phyloP scores from a whole-genome alignment of 495 filamentous ascomycete genomes.

The Aspergillus baeticus region DNA sequence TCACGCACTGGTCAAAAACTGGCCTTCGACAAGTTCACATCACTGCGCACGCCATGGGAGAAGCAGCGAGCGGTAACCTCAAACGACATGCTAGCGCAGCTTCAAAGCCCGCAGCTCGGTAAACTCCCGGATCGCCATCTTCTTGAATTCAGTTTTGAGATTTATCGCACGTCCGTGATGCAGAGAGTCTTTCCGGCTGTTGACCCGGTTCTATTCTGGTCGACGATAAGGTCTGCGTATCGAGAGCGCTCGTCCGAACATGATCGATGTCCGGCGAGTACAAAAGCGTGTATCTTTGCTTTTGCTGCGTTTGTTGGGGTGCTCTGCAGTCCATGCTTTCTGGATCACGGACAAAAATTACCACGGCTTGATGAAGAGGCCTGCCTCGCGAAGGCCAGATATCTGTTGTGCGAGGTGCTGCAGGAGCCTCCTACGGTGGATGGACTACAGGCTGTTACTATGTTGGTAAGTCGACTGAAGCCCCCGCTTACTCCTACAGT shows the following conservation, averaged over 20 bases:
- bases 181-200: slow-evolving; percentile 44
- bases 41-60: slow-evolving; percentile 33
- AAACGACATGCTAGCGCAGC: slow-evolving; percentile 23
- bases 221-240: slow-evolving; percentile 45
- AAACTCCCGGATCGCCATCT: slow-evolving; percentile 27
- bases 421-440: slow-evolving; percentile 40
- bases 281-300: slow-evolving; percentile 44
- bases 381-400: slow-evolving; percentile 36
- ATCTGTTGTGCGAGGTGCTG: slow-evolving; percentile 38
- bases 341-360: neutral
- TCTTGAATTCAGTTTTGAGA: slow-evolving; percentile 24
- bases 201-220: slow-evolving; percentile 37
- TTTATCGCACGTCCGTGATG: slow-evolving; percentile 30
- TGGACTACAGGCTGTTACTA: slow-evolving; percentile 40
- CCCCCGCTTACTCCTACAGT: too few relatives aligned
- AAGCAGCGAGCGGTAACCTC: slow-evolving; percentile 30
- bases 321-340: slow-evolving; percentile 20
- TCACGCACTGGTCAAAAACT: slow-evolving; percentile 44
- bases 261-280: slow-evolving; percentile 21
- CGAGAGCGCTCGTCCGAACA: slow-evolving; percentile 14
- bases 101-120: slow-evolving; percentile 22
- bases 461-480: slow-evolving; percentile 37
- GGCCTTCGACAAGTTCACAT: slow-evolving; percentile 35
- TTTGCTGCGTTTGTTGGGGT: slow-evolving; percentile 41
- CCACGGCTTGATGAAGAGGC: slow-evolving; percentile 34